Evolutionary conservation across 148 eudicot species (phyloP), one percentile per base, ranked within the genome.

Genomic region (Camellia granthamiana): DNA sequence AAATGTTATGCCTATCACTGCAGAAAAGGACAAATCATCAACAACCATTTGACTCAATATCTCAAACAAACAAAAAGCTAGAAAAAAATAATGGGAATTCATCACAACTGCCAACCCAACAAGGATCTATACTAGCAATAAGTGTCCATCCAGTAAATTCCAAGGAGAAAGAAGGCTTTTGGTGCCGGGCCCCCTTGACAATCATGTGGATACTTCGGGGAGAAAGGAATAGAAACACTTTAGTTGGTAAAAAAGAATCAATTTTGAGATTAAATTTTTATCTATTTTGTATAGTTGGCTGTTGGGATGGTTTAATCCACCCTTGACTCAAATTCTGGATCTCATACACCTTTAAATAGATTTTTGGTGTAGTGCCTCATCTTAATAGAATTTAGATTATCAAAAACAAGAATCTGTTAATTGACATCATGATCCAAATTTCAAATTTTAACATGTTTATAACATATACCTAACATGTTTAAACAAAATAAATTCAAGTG

Each of bases 11-110:
- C 19, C 7, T 60, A 75, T 75, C 30, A 38, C 66, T 21, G 51
- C 3, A 43, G 13, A 76, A 56, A 9, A 75, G 78, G 64, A 58
- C 8, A 0, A 43, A 44, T n/a, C 58, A 19, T 46, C 4, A 69
- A 69, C 52, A 21, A 44, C 54, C 73, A 69, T 43, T 49, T 11
- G 75, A 49, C 59, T 19, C 59, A 72, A 72, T 11, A 59, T 72
- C 59, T 19, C 59, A 72, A 72, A 49, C 59, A 30, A 51, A 23
- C 75, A 64, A n/a, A n/a, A 51, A 49, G 75, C 14, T 13, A 42
- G 30, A 47, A 51, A 23, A 51, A 64, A 64, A 42, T 4, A 51
- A 72, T 8, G n/a, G 59, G 23, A 14, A 19, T 72, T 49, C 41
- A n/a, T 47, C 8, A 21, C 42, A n/a, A 21, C 38, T 49, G 9